These are phyloP conservation scores for Coemansia furcata DNA, from an alignment of 192 early-diverging fungal genomes.

Conservation along the genomic window DNA sequence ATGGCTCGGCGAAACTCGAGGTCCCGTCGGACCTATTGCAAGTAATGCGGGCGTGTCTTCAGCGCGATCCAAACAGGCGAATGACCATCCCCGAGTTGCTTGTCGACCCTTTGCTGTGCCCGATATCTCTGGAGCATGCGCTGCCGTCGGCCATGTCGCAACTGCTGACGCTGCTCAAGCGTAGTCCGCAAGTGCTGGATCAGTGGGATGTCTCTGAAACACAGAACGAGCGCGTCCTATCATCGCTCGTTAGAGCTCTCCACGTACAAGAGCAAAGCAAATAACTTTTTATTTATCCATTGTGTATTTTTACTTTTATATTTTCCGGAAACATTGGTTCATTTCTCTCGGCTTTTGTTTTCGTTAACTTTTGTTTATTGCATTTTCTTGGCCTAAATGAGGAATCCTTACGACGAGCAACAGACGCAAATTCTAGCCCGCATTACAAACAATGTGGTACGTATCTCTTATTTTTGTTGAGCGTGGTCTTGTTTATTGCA, in stretches of 20 bases:
- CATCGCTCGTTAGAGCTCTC: conserved; percentile 20
- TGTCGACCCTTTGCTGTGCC: conserved; percentile 60
- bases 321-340: neutral
- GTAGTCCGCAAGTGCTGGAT: conserved; percentile 36
- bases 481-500: neutral
- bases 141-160: conserved; percentile 42
- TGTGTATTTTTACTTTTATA: neutral
- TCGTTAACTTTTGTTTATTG: neutral
- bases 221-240: conserved; percentile 41
- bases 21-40: conserved; percentile 57
- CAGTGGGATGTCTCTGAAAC: conserved; percentile 44
- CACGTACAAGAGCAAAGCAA: conserved; percentile 27
- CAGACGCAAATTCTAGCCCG: conserved; percentile 53
- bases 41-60: conserved; percentile 69
- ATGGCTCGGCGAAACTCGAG: conserved; percentile 20
- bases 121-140: conserved; percentile 35
- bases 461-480: neutral
- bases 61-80: conserved; percentile 63
- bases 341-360: neutral
- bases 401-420: conserved; percentile 53
- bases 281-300: neutral
- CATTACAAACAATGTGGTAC: conserved; percentile 49
- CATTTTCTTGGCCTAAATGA: conserved; percentile 20
- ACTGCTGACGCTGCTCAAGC: conserved; percentile 43
- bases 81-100: conserved; percentile 69